These are phyloP conservation scores for Psilocybe mexicana DNA, from an alignment of 1,284 basidiomycete species.

Conservation along the genomic window DNA sequence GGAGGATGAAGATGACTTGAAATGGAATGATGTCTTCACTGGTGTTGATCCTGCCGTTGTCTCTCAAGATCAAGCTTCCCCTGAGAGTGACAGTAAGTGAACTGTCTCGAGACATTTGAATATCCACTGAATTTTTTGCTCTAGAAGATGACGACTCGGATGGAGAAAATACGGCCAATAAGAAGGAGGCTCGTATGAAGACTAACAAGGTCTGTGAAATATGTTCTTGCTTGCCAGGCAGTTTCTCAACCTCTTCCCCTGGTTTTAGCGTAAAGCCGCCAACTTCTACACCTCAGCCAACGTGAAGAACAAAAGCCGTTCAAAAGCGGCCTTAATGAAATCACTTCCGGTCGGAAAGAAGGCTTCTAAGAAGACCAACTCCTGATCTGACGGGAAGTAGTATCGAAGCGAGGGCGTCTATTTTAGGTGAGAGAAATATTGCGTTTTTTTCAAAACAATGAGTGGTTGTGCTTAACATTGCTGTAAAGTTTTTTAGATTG, in stretches of 20 bases:
- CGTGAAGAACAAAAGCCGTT: conserved; percentile 86
- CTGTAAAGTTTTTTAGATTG: not conserved
- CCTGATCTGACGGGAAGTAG: conserved; percentile 5
- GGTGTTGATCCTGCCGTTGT: conserved; percentile 34
- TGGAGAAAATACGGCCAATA: conserved; percentile 34
- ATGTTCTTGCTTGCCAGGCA: not conserved
- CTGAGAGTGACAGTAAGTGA: conserved; percentile 19
- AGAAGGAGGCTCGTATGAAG: conserved; percentile 81
- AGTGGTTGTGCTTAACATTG: not conserved
- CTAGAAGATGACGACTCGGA: conserved; percentile 28
- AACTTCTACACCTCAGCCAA: conserved; percentile 91
- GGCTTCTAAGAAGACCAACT: conserved; percentile 35
- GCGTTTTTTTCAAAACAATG: too few species aligned
- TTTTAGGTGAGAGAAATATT: not conserved
- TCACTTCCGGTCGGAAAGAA: conserved; percentile 51
- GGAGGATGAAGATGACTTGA: conserved; percentile 49
- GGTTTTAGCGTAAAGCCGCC: conserved; percentile 72
- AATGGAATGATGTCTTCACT: conserved; percentile 72
- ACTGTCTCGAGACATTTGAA: conserved; percentile 5
- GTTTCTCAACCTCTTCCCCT: conserved; percentile 11
- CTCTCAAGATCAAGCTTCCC: conserved; percentile 25
- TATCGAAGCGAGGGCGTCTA: not conserved
- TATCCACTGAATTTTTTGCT: conserved; percentile 6
- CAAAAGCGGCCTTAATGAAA: conserved; percentile 59
- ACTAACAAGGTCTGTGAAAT: conserved; percentile 66